A percentile compares a stretch with the other conserved stretches of the same genome.
Conservation (phyloP, 352 stramenopile species). For the Pythium monospermum region DNA sequence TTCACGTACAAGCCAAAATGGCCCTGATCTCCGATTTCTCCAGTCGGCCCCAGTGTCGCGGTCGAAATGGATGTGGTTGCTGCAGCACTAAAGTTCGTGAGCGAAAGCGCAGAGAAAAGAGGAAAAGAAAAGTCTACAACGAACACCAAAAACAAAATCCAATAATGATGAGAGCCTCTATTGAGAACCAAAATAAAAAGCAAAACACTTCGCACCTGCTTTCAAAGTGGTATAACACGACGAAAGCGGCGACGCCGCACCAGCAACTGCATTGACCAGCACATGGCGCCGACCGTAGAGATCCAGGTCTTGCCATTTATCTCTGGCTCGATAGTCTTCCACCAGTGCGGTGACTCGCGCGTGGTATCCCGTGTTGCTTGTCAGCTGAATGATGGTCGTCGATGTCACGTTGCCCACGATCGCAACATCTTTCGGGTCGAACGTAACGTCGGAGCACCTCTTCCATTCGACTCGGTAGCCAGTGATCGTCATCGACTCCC, state of each 20-base stretch:
- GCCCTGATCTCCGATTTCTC: conserved; percentile 85
- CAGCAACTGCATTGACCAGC: conserved; percentile 47
- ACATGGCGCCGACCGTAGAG: conserved; percentile 72
- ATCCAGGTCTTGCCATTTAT: conserved; percentile 66
- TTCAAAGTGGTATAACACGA: conserved; percentile 45
- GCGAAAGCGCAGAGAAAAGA: conserved; percentile 58
- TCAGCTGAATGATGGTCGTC: conserved; percentile 79
- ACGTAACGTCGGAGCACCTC: conserved; percentile 25
- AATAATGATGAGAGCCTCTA: too few species aligned
- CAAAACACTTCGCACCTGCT: conserved; percentile 26
- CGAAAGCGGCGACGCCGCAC: conserved; percentile 38
- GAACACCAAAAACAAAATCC: too few species aligned
- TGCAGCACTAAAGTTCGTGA: conserved; percentile 69
- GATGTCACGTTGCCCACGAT: conserved; percentile 90
- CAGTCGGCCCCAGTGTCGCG: conserved; percentile 76
- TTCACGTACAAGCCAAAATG: conserved; percentile 89
- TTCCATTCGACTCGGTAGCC: conserved; percentile 76
- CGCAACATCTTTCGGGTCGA: conserved; percentile 24
- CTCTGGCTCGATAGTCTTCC: conserved; percentile 53
- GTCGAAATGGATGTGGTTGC: conserved; percentile 24
- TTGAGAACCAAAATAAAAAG: neutral
- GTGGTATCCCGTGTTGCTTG: conserved; percentile 54
- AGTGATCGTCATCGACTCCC: conserved; percentile 75
- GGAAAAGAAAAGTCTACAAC: conserved; percentile 71
- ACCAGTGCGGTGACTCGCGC: conserved; percentile 74